Evolutionary conservation across 345 rosid species (phyloP).

Genomic region (Hypericum androsaemum): DNA sequence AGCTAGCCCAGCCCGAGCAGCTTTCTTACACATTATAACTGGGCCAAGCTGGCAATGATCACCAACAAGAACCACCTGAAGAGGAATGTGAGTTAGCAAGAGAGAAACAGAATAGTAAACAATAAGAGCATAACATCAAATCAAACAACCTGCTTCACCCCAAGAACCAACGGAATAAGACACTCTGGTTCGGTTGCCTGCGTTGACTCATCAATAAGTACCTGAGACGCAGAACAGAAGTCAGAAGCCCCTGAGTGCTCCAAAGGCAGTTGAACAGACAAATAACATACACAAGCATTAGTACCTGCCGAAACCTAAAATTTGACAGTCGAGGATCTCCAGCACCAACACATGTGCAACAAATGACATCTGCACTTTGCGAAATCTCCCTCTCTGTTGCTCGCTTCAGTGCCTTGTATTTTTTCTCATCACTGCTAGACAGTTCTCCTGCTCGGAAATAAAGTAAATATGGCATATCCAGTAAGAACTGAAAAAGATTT

Average conservation of each 20-base stretch:
- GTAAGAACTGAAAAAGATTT: not conserved
- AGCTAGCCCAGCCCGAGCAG: slow-evolving; percentile 98
- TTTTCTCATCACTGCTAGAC: slow-evolving; percentile 98
- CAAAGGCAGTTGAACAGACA: not conserved
- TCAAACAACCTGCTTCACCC: slow-evolving; percentile 75
- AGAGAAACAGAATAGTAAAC: not conserved
- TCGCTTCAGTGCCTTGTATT: slow-evolving; percentile 91
- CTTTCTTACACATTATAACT: slow-evolving; percentile 99
- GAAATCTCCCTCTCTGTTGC: slow-evolving; percentile 96
- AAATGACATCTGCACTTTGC: slow-evolving; percentile 99
- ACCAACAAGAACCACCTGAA: slow-evolving; percentile 92
- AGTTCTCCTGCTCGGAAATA: slow-evolving; percentile 53
- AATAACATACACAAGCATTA: not conserved
- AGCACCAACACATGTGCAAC: slow-evolving; percentile 99
- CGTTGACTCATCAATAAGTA: slow-evolving; percentile 98
- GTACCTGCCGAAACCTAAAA: slow-evolving; percentile 98
- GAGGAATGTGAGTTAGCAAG: slow-evolving; percentile 13
- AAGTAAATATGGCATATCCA: too few species aligned
- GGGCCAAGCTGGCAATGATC: slow-evolving; percentile 99
- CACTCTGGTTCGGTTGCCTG: slow-evolving; percentile 99
- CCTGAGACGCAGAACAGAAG: slow-evolving; percentile 32
- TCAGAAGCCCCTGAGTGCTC: slow-evolving; percentile 12
- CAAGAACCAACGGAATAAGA: slow-evolving; percentile 97
- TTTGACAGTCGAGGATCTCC: slow-evolving; percentile 96
- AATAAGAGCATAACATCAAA: slow-evolving; percentile 1